A percentile compares a stretch with the other conserved stretches of the same genome.
Evolutionary conservation across 805 yeast species (phyloP).

Genomic region (Lachancea waltii): DNA sequence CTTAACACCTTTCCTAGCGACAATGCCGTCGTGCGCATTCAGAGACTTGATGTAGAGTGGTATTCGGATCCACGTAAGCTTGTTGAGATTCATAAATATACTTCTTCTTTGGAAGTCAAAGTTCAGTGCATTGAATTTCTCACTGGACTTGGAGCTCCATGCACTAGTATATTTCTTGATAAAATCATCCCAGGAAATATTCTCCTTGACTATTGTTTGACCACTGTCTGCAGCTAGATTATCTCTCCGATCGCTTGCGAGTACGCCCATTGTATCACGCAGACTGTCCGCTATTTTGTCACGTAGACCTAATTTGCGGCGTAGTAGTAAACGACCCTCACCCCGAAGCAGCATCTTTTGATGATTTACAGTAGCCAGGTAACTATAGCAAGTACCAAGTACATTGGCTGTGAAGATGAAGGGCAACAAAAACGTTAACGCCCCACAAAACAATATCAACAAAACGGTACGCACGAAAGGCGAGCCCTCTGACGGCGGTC

Average conservation of each 20-base stretch:
- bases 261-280: conserved; percentile 21
- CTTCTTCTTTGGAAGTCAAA: conserved; percentile 34
- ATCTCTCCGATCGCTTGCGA: conserved; percentile 16
- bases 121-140: conserved; percentile 23
- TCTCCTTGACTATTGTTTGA: conserved; percentile 7
- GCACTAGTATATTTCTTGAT: conserved; percentile 21
- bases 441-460: conserved; percentile 1
- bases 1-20: conserved; percentile 62
- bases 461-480: conserved; percentile 5
- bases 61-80: conserved; percentile 67
- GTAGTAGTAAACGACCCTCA: conserved; percentile 16
- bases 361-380: conserved; percentile 21
- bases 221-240: conserved; percentile 10
- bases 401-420: conserved; percentile 23
- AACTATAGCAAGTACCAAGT: conserved; percentile 28
- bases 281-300: conserved; percentile 21
- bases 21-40: conserved; percentile 84
- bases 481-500: conserved; percentile 5
- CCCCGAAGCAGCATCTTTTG: conserved; percentile 22
- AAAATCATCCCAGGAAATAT: conserved; percentile 23
- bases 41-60: conserved; percentile 64
- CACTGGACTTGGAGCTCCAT: conserved; percentile 15
- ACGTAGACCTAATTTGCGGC: conserved; percentile 21
- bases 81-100: conserved; percentile 51
- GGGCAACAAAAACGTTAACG: conserved; percentile 18